Conservation (phyloP, 805 yeast species). For the Metschnikowia vanudenii region DNA sequence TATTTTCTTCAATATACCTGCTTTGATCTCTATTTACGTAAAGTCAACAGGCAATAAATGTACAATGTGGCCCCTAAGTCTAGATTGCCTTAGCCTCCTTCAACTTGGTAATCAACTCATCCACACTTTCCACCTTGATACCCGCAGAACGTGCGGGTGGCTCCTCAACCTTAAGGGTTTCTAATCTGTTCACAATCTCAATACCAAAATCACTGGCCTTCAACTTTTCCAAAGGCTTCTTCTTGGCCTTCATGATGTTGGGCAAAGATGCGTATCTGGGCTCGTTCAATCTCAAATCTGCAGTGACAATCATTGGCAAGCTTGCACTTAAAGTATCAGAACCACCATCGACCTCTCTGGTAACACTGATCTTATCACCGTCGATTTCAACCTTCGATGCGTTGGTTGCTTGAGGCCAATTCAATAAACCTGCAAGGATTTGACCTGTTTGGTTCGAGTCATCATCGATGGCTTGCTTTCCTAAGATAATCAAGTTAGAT, state of each 20-base stretch:
- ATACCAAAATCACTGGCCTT: constrained; percentile 67
- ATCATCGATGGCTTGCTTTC: constrained; percentile 96
- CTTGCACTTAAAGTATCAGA: constrained; percentile 74
- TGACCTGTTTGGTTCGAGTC: constrained; percentile 96
- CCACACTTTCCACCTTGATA: constrained; percentile 73
- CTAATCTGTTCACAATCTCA: constrained; percentile 60
- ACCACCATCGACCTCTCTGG: constrained; percentile 96
- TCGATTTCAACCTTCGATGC: constrained; percentile 78
- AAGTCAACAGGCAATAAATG: background rate
- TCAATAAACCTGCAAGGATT: constrained; percentile 87
- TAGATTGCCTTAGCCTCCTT: constrained; percentile 73
- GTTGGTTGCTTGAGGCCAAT: constrained; percentile 97
- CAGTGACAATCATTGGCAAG: constrained; percentile 83
- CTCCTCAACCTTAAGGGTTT: constrained; percentile 72
- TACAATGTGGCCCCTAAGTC: constrained; percentile 9
- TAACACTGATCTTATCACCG: constrained; percentile 61
- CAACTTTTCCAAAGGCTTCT: constrained; percentile 79
- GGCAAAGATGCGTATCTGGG: constrained; percentile 97
- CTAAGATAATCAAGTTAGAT: constrained; percentile 80
- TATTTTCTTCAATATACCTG: no score
- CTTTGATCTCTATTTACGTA: no score
- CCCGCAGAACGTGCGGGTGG: constrained; percentile 86
- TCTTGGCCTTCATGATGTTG: constrained; percentile 97
- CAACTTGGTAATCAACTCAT: constrained; percentile 74
- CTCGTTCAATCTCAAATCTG: constrained; percentile 90